phyloP scores from a whole-genome alignment of 1,284 basidiomycete species.

The Ceratobasidium sp. region DNA sequence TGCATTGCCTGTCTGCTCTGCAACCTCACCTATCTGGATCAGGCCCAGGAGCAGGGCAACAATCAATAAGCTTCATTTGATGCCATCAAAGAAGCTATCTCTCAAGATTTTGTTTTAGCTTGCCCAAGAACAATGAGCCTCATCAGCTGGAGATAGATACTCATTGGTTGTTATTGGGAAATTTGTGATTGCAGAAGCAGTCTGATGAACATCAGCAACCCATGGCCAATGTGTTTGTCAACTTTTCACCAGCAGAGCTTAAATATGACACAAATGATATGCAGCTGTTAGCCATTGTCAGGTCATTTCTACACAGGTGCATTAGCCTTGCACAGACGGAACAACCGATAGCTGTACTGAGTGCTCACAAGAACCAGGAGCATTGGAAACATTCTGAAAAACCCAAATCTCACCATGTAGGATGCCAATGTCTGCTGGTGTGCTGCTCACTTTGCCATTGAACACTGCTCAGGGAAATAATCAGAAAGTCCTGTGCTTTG shows the following conservation, averaged over 20 bases:
- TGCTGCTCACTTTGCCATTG: constrained; percentile 45
- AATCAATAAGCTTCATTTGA: constrained; percentile 48
- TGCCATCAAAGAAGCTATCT: constrained; percentile 40
- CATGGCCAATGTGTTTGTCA: not conserved
- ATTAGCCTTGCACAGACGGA: constrained; percentile 45
- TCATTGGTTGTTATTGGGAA: constrained; percentile 9
- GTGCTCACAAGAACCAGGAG: constrained; percentile 46
- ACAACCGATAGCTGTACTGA: constrained; percentile 41
- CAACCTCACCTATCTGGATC: constrained; percentile 44
- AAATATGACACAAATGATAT: constrained; percentile 52
- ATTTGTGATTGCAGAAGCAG: not conserved
- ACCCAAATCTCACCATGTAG: constrained; percentile 44
- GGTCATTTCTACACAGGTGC: constrained; percentile 44
- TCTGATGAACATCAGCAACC: constrained; percentile 11
- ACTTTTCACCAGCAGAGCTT: constrained; percentile 44
- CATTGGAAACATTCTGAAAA: constrained; percentile 44
- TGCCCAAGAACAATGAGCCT: not conserved
- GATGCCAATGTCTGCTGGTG: constrained; percentile 46
- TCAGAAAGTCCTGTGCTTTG: constrained; percentile 44
- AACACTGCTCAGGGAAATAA: constrained; percentile 45
- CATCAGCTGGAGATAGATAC: constrained; percentile 32
- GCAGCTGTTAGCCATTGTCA: constrained; percentile 47
- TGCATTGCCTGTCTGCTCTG: constrained; percentile 45
- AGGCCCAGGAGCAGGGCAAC: constrained; percentile 35
- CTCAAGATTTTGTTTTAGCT: constrained; percentile 5